Conservation (phyloP, 768 basidiomycete species). For the Pulveroboletus sp. region DNA sequence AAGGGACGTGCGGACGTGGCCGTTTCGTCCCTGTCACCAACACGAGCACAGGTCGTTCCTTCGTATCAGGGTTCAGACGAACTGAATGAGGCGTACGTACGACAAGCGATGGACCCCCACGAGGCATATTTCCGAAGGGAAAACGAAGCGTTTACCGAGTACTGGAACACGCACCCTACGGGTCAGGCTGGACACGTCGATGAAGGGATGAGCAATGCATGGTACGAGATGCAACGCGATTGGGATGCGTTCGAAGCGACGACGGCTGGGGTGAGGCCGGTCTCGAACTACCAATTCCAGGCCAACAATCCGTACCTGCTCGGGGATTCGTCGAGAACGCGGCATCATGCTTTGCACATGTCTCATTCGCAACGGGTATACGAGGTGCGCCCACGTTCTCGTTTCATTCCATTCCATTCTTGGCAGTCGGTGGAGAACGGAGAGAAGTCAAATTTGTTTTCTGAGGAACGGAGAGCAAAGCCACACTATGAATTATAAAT, state of each 20-base stretch:
- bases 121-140: slow-evolving; percentile 71
- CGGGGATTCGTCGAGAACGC: slow-evolving; percentile 50
- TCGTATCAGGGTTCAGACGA: slow-evolving; percentile 21
- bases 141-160: slow-evolving; percentile 60
- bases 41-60: slow-evolving; percentile 7
- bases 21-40: slow-evolving; percentile 8
- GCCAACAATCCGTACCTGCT: slow-evolving; percentile 72
- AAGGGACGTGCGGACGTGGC: slow-evolving; percentile 47
- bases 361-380: slow-evolving; percentile 26
- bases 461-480: slow-evolving; percentile 8
- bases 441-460: too few species aligned
- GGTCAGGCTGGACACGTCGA: slow-evolving; percentile 12
- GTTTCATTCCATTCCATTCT: slow-evolving; percentile 6
- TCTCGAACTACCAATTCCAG: slow-evolving; percentile 68
- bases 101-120: slow-evolving; percentile 39
- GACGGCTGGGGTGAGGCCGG: slow-evolving; percentile 53
- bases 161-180: slow-evolving; percentile 49
- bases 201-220: slow-evolving; percentile 35
- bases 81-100: slow-evolving; percentile 15
- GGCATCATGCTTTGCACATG: slow-evolving; percentile 42
- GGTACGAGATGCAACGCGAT: slow-evolving; percentile 67
- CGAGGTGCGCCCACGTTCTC: slow-evolving; percentile 38
- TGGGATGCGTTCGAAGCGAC: slow-evolving; percentile 86
- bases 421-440: slow-evolving; percentile 13
- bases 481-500: slow-evolving; percentile 2